These are phyloP conservation scores for Powellomyces hirtus DNA, from an alignment of 192 early-diverging fungal species.

Conservation along the genomic window DNA sequence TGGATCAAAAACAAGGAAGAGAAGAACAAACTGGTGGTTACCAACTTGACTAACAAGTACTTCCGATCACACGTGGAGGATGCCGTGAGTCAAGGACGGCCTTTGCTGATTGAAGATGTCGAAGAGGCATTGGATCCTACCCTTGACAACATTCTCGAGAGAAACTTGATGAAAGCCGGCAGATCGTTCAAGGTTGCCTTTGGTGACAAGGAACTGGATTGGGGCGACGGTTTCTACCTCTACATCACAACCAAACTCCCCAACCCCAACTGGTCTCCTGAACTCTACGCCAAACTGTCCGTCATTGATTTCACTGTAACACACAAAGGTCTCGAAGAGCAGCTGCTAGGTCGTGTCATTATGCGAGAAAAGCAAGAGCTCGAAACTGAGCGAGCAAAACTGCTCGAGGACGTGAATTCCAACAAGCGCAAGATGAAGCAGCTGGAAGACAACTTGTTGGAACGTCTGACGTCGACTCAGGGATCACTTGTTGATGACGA, in stretches of 20 bases:
- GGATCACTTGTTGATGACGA: constrained; percentile 66
- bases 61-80: constrained; percentile 65
- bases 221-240: constrained; percentile 54
- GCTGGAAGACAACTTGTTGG: constrained; percentile 65
- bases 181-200: constrained; percentile 59
- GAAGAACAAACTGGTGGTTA: constrained; percentile 59
- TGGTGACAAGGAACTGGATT: constrained; percentile 67
- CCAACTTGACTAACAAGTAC: constrained; percentile 55
- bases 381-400: constrained; percentile 62
- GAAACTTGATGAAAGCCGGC: constrained; percentile 62
- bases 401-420: constrained; percentile 63
- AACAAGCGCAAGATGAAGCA: constrained; percentile 72
- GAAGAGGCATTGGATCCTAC: constrained; percentile 64
- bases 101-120: constrained; percentile 65
- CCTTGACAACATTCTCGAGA: constrained; percentile 64
- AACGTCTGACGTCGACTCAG: constrained; percentile 63
- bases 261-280: constrained; percentile 65
- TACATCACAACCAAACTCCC: constrained; percentile 66
- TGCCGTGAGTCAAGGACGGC: constrained; percentile 56
- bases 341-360: constrained; percentile 63
- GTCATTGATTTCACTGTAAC: constrained; percentile 69
- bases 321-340: constrained; percentile 61
- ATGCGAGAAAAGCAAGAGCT: constrained; percentile 68
- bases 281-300: constrained; percentile 64
- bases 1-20: constrained; percentile 70